Evolutionary conservation across 2,329 filamentous ascomycete species (phyloP), one percentile per base, ranked within the genome.

Genomic region (Phialocephala subalpina): DNA sequence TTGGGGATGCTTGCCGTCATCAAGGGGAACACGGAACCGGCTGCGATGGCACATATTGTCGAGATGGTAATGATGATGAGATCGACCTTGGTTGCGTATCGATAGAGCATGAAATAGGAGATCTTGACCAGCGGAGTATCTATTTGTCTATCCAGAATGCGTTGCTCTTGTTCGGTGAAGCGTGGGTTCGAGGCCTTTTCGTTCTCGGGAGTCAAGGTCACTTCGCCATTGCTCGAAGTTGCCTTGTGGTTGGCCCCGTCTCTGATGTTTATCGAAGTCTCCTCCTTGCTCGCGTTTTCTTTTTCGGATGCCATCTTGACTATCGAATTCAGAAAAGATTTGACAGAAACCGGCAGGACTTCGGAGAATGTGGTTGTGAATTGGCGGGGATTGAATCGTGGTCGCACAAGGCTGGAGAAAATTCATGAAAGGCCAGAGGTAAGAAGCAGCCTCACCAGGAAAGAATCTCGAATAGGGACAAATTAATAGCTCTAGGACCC

Each of bases 171-270:
- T 16, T 84, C 78, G 0, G 90, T 85, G 4, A 93, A 81, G 74
- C 91, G 25, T 9, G 25, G 8, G 8, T 3, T 9, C 2, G 33
- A 29, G 9, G 3, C n/a, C 94, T 66, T 90, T 82, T 25, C 40
- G 18, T 86, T 78, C 2, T 93, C 88, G 0, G 94, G 84, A 71
- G 84, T 93, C 66, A 86, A 82, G 70, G 84, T 93, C 65, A 86
- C 82, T n/a, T 94, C 95, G 14, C 85, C 82, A 1, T 90, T 85
- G 89, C 74, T 97, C 91, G 55, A 97, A 8, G 35, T 16, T 22
- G 55, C 6, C 8, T 27, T 57, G 25, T 53, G 25, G 22, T 53
- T 53, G 22, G 16, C 9, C 7, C 27, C 49, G 1, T 53, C 7
- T 14, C 11, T 53, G 14, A n/a, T 6, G 3, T 16, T 33, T 11